Base-by-base conservation (phyloP, 2,329 filamentous ascomycete species). In the Camillea tinctor region DNA sequence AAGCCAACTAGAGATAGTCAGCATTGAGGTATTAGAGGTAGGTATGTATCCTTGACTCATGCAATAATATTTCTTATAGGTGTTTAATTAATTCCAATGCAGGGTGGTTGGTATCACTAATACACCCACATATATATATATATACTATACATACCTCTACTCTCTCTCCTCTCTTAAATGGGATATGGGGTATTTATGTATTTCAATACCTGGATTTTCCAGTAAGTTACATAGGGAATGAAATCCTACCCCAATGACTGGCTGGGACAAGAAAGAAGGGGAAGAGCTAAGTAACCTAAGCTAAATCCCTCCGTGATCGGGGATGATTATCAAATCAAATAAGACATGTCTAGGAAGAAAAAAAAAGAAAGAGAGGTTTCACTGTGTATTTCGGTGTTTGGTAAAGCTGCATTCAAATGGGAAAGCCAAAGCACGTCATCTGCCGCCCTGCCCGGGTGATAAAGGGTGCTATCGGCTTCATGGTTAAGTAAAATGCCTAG, bases 371-470 rank as follows among this genome's bases (percentile, higher is more conserved):
- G 15, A 40, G n/a, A 44, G 11, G 36, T 44, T 15, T 44, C 36
- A 57, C 52, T 55, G 19, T 48, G 44, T 44, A n/a, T 44, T 44
- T 15, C 26, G 26, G 6, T 30, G 26, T 30, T 53, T 56, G 30
- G 58, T 21, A 15, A 11, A n/a, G 52, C 52, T 44, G 26, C 20
- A 56, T n/a, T 55, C 30, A 49, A 58, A 57, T 54, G 23, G n/a
- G 13, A 30, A 9, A 30, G 26, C 26, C 26, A 21, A 23, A 58
- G 64, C 64, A 64, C 64, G 64, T 66, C 64, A 66, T 66, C 55
- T 20, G 20, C 51, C 54, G 44, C 40, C 19, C 50, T 60, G 62
- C 62, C 60, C 55, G 51, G 60, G n/a, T n/a, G n/a, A n/a, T n/a
- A n/a, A n/a, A n/a, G n/a, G n/a, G n/a, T n/a, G n/a, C n/a, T n/a